Evolutionary conservation across 1,139 yeast species (phyloP).

Genomic region (Yamadazyma pseudoaaseri): DNA sequence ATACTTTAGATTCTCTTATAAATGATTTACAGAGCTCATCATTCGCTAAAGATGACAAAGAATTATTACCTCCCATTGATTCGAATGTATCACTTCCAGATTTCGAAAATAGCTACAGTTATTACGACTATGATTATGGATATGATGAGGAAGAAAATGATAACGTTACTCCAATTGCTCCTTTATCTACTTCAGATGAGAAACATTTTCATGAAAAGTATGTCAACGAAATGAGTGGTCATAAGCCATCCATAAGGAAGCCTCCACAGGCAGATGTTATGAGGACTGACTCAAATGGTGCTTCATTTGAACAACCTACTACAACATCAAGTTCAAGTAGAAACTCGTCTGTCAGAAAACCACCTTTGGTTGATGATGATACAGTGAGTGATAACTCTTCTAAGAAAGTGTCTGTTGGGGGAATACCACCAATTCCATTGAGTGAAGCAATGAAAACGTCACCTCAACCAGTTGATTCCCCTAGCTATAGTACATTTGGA

Average conservation of each 20-base stretch:
- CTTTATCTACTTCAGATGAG: slow-evolving; percentile 21
- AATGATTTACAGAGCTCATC: slow-evolving; percentile 33
- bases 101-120: slow-evolving; percentile 22
- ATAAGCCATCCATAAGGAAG: slow-evolving; percentile 29
- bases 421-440: slow-evolving; percentile 18
- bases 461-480: slow-evolving; percentile 10
- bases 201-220: slow-evolving; percentile 29
- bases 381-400: neutral
- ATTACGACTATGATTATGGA: slow-evolving; percentile 15
- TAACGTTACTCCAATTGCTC: slow-evolving; percentile 31
- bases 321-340: neutral
- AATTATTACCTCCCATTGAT: slow-evolving; percentile 22
- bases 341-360: neutral
- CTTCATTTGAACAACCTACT: slow-evolving; percentile 1
- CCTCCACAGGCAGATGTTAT: slow-evolving; percentile 10
- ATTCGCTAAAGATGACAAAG: slow-evolving; percentile 7
- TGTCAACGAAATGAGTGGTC: slow-evolving; percentile 26
- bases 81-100: slow-evolving; percentile 29
- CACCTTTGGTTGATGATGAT: neutral
- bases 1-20: slow-evolving; percentile 36
- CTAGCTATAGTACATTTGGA: slow-evolving; percentile 14
- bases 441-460: neutral
- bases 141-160: slow-evolving; percentile 12
- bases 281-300: neutral
- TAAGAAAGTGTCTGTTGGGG: too few relatives aligned